A percentile compares a stretch with the other conserved stretches of the same genome.
phyloP scores from a whole-genome alignment of 768 basidiomycete genomes.

The Hydnum rufescens region DNA sequence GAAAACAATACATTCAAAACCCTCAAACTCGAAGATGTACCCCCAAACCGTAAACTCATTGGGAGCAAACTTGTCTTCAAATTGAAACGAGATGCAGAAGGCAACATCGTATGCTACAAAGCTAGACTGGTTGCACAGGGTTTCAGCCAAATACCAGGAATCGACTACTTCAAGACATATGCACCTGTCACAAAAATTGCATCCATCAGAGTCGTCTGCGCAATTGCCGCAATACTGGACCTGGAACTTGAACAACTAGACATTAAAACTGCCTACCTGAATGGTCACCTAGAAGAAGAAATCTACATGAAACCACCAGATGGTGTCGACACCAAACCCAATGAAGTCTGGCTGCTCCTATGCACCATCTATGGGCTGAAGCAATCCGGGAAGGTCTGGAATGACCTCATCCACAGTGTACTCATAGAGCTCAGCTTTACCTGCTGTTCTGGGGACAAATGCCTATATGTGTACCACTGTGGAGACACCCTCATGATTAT shows the following conservation, averaged over 20 bases:
- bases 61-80: conserved; percentile 14
- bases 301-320: conserved; percentile 10
- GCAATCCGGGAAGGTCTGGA: conserved; percentile 19
- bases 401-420: conserved; percentile 15
- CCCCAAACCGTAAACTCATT: no score
- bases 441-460: conserved; percentile 15
- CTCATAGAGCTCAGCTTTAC: conserved; percentile 19
- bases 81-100: conserved; percentile 12
- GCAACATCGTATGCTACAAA: conserved; percentile 12
- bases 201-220: conserved; percentile 2
- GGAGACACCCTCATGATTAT: conserved; percentile 9
- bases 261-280: conserved; percentile 8
- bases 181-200: conserved; percentile 5
- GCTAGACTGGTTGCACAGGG: conserved; percentile 16
- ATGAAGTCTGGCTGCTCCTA: conserved; percentile 12
- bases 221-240: conserved; percentile 2
- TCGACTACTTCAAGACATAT: conserved; percentile 14
- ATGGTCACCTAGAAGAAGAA: conserved; percentile 9
- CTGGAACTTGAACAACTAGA: conserved; percentile 9
- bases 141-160: conserved; percentile 13
- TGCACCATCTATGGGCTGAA: conserved; percentile 22
- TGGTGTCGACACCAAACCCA: conserved; percentile 1
- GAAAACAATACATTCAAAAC: no score
- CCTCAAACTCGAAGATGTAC: no score
- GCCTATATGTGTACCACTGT: no score